phyloP scores from a whole-genome alignment of 345 rosid species.

The Salix brachista region DNA sequence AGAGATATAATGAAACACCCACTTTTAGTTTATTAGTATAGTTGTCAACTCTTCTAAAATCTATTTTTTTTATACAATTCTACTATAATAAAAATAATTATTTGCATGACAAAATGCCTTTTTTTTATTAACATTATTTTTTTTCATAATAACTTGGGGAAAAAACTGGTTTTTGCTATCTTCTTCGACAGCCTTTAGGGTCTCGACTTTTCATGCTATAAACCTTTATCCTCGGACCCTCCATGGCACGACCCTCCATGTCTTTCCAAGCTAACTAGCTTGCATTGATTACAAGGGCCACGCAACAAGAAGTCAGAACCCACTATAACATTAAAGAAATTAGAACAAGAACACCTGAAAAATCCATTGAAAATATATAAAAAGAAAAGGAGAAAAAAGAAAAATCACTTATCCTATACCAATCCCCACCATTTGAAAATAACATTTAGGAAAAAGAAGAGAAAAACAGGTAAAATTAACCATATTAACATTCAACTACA shows the following conservation, averaged over 20 bases:
- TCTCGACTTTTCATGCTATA: not conserved
- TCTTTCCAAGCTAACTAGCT: not conserved
- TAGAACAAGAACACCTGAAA: conserved; percentile 22
- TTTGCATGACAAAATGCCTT: no score
- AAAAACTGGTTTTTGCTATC: no score
- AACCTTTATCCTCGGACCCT: not conserved
- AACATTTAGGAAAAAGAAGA: not conserved
- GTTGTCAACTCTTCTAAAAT: no score
- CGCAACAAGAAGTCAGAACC: not conserved
- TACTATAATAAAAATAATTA: no score
- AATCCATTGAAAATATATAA: conserved; percentile 20
- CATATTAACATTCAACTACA: conserved; percentile 47
- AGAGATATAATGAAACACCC: no score
- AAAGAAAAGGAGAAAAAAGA: not conserved
- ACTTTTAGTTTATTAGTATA: no score
- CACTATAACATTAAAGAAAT: not conserved
- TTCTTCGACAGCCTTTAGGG: not conserved
- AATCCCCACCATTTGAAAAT: conserved; percentile 35
- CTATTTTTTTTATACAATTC: no score
- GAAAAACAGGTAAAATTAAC: conserved; percentile 23
- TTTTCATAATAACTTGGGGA: no score
- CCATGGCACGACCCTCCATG: not conserved
- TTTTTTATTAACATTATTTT: no score
- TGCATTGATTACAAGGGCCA: not conserved
- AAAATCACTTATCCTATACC: conserved; percentile 49